Percentiles rank a stretch among this genome's conserved stretches.
These are phyloP conservation scores for Plasmodium sp. DNA, from an alignment of 169 alveolate genomes.

Conservation along the genomic window DNA sequence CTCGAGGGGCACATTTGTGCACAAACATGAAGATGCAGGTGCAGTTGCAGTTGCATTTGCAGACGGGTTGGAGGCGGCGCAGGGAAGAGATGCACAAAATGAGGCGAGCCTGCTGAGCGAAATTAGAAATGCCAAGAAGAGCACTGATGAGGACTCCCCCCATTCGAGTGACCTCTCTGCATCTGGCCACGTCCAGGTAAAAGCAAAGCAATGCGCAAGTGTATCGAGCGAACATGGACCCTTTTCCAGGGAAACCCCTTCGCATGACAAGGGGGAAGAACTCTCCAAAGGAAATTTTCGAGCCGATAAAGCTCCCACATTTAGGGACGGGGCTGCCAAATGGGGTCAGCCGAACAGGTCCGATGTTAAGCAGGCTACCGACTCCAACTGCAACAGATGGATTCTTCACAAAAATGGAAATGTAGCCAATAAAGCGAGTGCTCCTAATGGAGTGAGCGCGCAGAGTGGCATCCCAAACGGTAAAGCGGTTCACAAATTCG, in stretches of 20 bases:
- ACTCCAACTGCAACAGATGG: neutral
- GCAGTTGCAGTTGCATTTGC: too few species aligned
- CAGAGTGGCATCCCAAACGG: neutral
- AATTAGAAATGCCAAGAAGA: neutral
- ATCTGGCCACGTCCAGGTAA: neutral
- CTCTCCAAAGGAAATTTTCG: neutral
- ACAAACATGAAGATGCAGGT: neutral
- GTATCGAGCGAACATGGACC: neutral
- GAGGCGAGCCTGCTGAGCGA: neutral
- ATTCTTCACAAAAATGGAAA: neutral
- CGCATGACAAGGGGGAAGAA: neutral
- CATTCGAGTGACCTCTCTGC: neutral
- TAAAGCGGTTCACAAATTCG: neutral
- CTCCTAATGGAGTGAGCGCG: neutral
- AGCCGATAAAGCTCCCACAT: neutral
- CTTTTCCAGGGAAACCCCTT: neutral
- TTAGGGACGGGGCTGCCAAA: neutral
- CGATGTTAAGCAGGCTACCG: neutral
- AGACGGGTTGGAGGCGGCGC: neutral
- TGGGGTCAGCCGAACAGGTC: neutral
- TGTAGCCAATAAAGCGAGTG: neutral
- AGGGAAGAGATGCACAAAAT: neutral
- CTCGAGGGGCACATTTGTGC: neutral
- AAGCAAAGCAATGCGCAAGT: neutral
- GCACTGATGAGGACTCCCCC: neutral